Conservation (phyloP, 2,329 filamentous ascomycete species). For the Aspergillus oerlinghausenensis region DNA sequence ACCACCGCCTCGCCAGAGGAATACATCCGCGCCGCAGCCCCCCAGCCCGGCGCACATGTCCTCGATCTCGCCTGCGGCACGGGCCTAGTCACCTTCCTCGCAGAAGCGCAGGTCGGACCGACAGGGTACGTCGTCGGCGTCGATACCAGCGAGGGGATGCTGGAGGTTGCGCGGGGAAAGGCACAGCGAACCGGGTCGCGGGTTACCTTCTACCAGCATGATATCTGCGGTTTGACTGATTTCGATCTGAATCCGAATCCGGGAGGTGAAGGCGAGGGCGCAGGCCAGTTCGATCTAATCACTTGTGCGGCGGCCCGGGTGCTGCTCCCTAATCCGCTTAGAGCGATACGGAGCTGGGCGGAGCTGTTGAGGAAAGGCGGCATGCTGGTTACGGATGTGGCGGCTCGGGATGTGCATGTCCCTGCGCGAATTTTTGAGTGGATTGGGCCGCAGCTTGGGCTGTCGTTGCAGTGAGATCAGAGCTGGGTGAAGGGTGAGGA, state of each 20-base stretch:
- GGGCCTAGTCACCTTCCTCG: constrained; percentile 1
- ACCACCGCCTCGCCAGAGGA: constrained; percentile 3
- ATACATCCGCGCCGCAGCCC: constrained; percentile 1
- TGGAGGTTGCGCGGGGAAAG: constrained; percentile 2
- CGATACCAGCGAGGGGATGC: constrained; percentile 4
- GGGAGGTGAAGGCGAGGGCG: neutral
- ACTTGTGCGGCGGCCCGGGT: constrained; percentile 6
- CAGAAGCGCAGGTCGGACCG: neutral
- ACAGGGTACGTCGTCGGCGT: neutral
- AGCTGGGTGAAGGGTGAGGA: constrained; percentile 3
- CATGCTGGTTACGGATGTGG: constrained; percentile 4
- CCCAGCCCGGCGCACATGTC: neutral
- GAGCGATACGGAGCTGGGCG: constrained; percentile 1
- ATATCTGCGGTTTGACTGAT: constrained; percentile 1
- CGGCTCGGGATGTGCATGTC: constrained; percentile 4
- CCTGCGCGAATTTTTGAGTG: neutral
- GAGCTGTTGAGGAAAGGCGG: constrained; percentile 2
- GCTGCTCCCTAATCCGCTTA: neutral
- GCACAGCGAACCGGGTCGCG: neutral
- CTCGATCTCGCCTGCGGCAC: constrained; percentile 5
- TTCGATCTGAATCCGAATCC: constrained; percentile 1
- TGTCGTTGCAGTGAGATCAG: constrained; percentile 3
- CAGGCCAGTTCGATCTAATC: constrained; percentile 3
- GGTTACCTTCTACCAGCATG: constrained; percentile 1
- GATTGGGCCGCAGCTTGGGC: neutral